Conservation (phyloP, 2,329 filamentous ascomycete genomes). For the Pyrenochaeta sp. region DNA sequence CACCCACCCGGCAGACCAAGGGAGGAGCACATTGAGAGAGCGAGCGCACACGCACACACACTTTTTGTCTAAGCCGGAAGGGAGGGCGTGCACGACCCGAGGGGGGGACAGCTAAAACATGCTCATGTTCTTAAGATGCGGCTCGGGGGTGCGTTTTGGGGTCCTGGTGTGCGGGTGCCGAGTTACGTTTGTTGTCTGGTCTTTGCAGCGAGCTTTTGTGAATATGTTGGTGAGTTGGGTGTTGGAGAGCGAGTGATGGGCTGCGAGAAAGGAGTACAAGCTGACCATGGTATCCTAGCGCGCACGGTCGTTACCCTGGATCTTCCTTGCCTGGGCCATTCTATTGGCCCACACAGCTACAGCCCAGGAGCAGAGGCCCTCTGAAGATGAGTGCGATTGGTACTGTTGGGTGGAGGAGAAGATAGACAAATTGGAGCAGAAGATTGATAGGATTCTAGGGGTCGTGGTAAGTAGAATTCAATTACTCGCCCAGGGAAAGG, state of each 20-base stretch:
- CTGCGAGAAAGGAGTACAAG: neutral
- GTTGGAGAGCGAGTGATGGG: neutral
- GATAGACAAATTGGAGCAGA: neutral
- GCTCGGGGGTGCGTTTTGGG: neutral
- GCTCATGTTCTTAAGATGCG: slow-evolving; percentile 2
- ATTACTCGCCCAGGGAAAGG: too few relatives aligned
- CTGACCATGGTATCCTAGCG: slow-evolving; percentile 7
- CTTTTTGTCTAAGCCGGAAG: too few relatives aligned
- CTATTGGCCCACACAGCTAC: slow-evolving; percentile 6
- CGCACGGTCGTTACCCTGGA: slow-evolving; percentile 16
- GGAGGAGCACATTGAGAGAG: too few relatives aligned
- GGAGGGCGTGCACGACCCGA: too few relatives aligned
- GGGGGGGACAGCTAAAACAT: too few relatives aligned
- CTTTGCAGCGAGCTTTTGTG: slow-evolving; percentile 2
- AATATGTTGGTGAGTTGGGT: slow-evolving; percentile 15
- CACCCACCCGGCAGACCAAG: too few relatives aligned
- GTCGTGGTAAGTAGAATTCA: neutral
- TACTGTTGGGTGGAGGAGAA: neutral
- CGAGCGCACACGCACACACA: too few relatives aligned
- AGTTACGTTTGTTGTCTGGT: slow-evolving; percentile 1
- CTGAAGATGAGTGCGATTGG: slow-evolving; percentile 1
- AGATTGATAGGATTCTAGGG: neutral
- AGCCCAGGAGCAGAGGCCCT: neutral
- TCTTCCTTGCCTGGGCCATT: slow-evolving; percentile 12
- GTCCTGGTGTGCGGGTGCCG: slow-evolving; percentile 4